Evolutionary conservation across 2,329 filamentous ascomycete species (phyloP).

Genomic region (Blumeria graminis): DNA sequence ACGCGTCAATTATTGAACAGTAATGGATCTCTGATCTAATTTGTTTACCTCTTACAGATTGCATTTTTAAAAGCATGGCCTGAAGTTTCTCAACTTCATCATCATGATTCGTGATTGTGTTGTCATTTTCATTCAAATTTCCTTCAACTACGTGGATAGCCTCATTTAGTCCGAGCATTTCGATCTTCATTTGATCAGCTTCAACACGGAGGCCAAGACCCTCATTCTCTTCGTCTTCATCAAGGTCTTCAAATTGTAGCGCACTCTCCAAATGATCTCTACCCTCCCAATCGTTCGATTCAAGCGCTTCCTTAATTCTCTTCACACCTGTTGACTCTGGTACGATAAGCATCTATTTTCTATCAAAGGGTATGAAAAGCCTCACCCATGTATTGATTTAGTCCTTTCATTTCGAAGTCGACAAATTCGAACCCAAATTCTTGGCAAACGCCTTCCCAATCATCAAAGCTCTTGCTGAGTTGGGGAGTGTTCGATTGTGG

Average conservation of each 20-base stretch:
- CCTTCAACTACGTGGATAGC: slow-evolving; percentile 10
- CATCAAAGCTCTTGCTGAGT: slow-evolving; percentile 20
- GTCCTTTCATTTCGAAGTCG: slow-evolving; percentile 22
- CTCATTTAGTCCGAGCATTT: slow-evolving; percentile 18
- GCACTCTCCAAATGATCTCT: slow-evolving; percentile 15
- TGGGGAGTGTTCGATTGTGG: slow-evolving; percentile 11
- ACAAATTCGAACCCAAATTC: slow-evolving; percentile 38
- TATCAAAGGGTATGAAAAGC: slow-evolving; percentile 2
- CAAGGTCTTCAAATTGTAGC: slow-evolving; percentile 17
- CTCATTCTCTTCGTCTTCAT: slow-evolving; percentile 15
- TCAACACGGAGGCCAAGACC: slow-evolving; percentile 12
- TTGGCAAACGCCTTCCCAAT: slow-evolving; percentile 36
- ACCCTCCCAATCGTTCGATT: slow-evolving; percentile 39
- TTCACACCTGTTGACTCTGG: slow-evolving; percentile 33
- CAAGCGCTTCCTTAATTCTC: slow-evolving; percentile 33
- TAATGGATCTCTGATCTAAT: not conserved
- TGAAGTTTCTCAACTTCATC: slow-evolving; percentile 32
- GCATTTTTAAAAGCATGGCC: slow-evolving; percentile 37
- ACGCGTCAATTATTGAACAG: slow-evolving; percentile 4
- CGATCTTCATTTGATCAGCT: slow-evolving; percentile 16
- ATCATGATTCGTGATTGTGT: slow-evolving; percentile 14
- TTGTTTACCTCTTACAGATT: slow-evolving; percentile 23
- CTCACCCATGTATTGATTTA: slow-evolving; percentile 36
- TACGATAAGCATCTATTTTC: slow-evolving; percentile 1
- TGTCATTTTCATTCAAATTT: slow-evolving; percentile 4